These are phyloP conservation scores for Epithele typhae DNA, from an alignment of 768 basidiomycete species.

Conservation along the genomic window DNA sequence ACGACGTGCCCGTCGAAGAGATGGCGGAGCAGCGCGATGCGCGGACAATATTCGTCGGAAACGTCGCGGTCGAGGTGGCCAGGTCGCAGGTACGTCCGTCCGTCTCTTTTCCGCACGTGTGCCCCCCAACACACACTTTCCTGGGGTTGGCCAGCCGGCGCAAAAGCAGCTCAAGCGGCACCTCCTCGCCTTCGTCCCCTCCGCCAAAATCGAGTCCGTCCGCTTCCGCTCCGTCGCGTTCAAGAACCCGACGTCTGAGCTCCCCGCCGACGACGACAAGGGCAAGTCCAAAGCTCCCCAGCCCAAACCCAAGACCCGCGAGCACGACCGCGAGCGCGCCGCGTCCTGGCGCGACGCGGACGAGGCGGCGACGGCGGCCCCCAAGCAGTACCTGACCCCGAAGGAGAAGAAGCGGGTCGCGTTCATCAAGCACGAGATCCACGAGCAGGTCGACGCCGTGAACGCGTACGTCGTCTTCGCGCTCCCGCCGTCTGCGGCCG, in stretches of 20 bases:
- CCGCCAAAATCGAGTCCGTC: conserved; percentile 83
- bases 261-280: conserved; percentile 40
- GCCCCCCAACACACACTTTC: not conserved
- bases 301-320: conserved; percentile 24
- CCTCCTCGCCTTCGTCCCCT: conserved; percentile 64
- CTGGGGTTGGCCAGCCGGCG: conserved; percentile 45
- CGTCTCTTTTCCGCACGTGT: not conserved
- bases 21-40: conserved; percentile 67
- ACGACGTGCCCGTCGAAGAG: conserved; percentile 63
- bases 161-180: conserved; percentile 76
- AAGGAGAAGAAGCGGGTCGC: conserved; percentile 90
- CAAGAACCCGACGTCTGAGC: conserved; percentile 69
- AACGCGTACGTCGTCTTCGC: conserved; percentile 94
- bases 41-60: conserved; percentile 91
- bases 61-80: conserved; percentile 72
- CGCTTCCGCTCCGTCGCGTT: conserved; percentile 95
- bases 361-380: conserved; percentile 38
- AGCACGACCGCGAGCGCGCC: conserved; percentile 55
- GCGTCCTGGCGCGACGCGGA: conserved; percentile 51
- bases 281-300: conserved; percentile 9
- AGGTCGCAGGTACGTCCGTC: conserved; percentile 60
- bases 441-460: conserved; percentile 67
- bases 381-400: conserved; percentile 70
- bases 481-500: conserved; percentile 42
- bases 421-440: conserved; percentile 91